These are phyloP conservation scores for Chloris gayana DNA, from an alignment of 176 grass and related monocot species.

Conservation along the genomic window DNA sequence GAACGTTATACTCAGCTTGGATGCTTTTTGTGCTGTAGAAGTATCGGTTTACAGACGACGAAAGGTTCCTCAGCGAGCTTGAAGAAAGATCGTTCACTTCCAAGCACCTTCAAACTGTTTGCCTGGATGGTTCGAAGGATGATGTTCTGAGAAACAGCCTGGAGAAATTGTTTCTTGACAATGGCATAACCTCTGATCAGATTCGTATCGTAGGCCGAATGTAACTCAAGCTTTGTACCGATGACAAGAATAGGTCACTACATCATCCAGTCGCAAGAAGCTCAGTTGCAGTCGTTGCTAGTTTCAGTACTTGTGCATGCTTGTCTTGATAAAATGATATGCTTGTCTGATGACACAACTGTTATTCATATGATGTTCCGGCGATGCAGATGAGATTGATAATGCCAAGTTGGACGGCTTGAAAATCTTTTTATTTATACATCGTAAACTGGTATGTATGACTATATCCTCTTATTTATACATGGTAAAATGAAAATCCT, in stretches of 20 bases:
- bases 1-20: neutral
- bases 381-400: neutral
- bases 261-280: neutral
- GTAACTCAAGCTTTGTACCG: neutral
- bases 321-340: neutral
- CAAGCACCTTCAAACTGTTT: conserved; percentile 20
- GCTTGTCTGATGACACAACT: neutral
- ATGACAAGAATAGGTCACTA: neutral
- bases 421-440: too few relatives aligned
- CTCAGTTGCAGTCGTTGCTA: neutral
- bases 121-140: neutral
- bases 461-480: too few relatives aligned
- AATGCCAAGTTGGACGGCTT: too few relatives aligned
- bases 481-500: too few relatives aligned
- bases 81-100: conserved; percentile 21
- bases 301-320: neutral
- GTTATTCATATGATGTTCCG: neutral
- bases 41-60: neutral
- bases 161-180: neutral
- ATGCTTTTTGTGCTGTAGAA: neutral
- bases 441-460: too few relatives aligned
- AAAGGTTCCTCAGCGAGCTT: neutral
- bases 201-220: neutral
- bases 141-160: neutral
- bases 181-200: conserved; percentile 7